Evolutionary conservation across 1,284 basidiomycete species (phyloP).

Genomic region (Cryptococcus sp.): DNA sequence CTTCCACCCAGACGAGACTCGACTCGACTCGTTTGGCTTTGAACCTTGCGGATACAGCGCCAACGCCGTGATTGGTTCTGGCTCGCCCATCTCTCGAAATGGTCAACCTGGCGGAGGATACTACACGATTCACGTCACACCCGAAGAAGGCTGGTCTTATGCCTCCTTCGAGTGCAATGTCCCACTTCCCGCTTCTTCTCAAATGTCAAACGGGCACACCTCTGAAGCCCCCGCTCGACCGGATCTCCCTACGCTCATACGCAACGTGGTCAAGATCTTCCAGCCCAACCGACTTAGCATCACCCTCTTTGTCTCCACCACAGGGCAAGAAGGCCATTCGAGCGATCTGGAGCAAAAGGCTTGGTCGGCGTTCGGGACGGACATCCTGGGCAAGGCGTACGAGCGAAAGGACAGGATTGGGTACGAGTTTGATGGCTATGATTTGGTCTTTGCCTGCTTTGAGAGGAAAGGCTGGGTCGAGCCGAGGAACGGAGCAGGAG

Average conservation of each 20-base stretch:
- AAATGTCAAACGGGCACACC: background rate
- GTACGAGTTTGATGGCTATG: constrained; percentile 95
- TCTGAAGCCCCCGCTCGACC: constrained; percentile 38
- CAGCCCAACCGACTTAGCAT: constrained; percentile 80
- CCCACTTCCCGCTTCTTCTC: constrained; percentile 53
- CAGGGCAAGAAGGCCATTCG: constrained; percentile 50
- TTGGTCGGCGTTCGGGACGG: constrained; percentile 33
- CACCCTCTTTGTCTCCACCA: constrained; percentile 81
- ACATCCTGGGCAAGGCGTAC: constrained; percentile 44
- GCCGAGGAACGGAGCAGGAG: constrained; percentile 10
- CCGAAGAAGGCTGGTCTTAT: constrained; percentile 94
- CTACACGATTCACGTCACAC: constrained; percentile 98
- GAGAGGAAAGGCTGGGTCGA: constrained; percentile 51
- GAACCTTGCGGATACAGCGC: constrained; percentile 94
- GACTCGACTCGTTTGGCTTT: constrained; percentile 89
- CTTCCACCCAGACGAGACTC: constrained; percentile 71
- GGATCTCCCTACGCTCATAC: constrained; percentile 72
- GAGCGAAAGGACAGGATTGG: constrained; percentile 89
- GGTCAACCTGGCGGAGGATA: constrained; percentile 66
- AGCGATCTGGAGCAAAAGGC: constrained; percentile 22
- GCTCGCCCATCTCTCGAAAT: constrained; percentile 40
- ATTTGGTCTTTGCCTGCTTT: constrained; percentile 87
- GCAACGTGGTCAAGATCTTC: constrained; percentile 87
- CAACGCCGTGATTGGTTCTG: constrained; percentile 72
- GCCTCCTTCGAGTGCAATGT: constrained; percentile 98